Conservation (phyloP, 78 protist species). For the Dictyostelium firmibasis region DNA sequence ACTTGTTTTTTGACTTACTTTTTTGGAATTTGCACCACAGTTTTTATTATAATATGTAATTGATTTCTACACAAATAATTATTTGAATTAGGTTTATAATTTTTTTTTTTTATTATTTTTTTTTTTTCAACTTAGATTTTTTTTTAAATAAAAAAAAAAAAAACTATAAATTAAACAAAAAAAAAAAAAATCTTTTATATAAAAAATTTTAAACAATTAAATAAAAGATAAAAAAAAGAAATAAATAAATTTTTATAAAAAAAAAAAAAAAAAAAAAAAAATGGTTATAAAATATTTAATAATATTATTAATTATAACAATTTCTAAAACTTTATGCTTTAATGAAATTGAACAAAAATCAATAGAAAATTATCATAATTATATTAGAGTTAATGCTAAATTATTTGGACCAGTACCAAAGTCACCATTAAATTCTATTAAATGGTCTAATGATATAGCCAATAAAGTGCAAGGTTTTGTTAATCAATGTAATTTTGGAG, state of each 20-base stretch:
- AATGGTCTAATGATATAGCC: background rate
- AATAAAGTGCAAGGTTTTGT: background rate
- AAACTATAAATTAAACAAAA: background rate
- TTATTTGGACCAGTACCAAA: slow-evolving; percentile 25
- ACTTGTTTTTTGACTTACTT: background rate
- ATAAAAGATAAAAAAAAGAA: background rate
- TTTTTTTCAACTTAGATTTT: too few relatives aligned
- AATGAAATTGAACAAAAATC: background rate
- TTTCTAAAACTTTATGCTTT: background rate
- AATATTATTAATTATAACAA: background rate
- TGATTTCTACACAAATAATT: background rate
- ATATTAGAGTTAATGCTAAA: background rate
- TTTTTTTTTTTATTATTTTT: too few relatives aligned
- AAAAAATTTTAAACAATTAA: background rate
- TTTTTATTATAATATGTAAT: too few relatives aligned
- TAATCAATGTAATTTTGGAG: background rate
- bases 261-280: background rate
- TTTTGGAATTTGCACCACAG: background rate
- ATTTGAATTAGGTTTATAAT: background rate
- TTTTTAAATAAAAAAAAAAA: background rate
- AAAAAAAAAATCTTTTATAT: background rate
- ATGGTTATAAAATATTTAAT: background rate
- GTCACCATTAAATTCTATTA: background rate
- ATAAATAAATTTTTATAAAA: background rate
- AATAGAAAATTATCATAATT: background rate